Evolutionary conservation across 176 grass and related monocot species (phyloP), one percentile per base, ranked within the genome.

Genomic region (Puya raimondii): DNA sequence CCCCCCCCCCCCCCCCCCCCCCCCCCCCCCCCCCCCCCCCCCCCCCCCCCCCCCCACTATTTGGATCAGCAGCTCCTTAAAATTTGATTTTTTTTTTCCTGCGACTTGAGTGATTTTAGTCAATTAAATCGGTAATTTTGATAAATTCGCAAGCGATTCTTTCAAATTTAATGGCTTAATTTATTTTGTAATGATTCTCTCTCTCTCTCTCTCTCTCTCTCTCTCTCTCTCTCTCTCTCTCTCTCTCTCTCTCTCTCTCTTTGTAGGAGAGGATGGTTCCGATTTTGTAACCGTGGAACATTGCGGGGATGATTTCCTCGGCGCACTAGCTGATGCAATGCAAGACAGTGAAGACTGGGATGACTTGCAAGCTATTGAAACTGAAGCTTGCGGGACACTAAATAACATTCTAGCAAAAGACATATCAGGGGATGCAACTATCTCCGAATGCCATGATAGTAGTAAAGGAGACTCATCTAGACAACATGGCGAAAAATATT

Each of bases 381-480:
- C 81, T 0, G 93, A 96, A 80, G 93, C 93, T 53, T 89, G 86
- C 57, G 81, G 79, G 53, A 84, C 87, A 70, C 42, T 97, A 73
- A 92, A 89, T 64, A 79, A 85, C 33, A 90, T 97, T 66, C 72
- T 90, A 63, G 76, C 14, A 65, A 75, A 87, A 33, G 78, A 67
- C 69, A 57, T 69, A 52, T 33, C 71, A 69, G 73, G 67, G 22
- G 65, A 71, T 76, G 54, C 23, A 20, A 42, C 27, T 50, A 53
- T 21, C 10, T 47, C 10, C 3, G 73, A 21, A 47, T 51, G 33
- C 64, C 22, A n/a, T 65, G 70, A 76, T 9, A 65, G 74, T 14
- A 69, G 65, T 64, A 70, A 78, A 13, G 49, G 33, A 50, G 29
- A 58, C 48, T 70, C 22, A 25, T 72, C 48, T 1, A 1, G 14